A percentile compares a stretch with the other conserved stretches of the same genome.
Conservation (phyloP, 2,329 filamentous ascomycete genomes). For the Cytospora mali region DNA sequence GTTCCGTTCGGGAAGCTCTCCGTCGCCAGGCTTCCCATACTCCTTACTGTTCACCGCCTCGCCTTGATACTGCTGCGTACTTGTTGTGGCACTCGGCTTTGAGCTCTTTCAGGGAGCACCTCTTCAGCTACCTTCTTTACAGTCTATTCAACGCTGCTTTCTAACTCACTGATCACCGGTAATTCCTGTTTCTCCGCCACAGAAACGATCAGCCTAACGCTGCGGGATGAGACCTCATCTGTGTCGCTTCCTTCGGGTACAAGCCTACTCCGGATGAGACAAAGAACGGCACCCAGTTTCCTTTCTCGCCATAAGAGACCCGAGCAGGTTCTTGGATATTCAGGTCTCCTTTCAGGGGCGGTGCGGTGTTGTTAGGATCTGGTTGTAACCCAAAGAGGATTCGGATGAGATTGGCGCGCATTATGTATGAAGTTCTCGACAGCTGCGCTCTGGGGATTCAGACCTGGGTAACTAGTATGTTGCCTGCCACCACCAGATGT, state of each 20-base stretch:
- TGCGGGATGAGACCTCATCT: background rate
- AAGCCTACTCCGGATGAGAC: background rate
- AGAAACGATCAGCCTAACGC: background rate
- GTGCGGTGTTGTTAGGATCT: background rate
- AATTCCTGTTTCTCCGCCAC: background rate
- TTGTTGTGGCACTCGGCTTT: background rate
- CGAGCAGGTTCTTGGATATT: background rate
- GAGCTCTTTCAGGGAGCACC: background rate
- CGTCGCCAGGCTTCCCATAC: background rate
- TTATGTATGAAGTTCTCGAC: background rate
- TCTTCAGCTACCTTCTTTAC: background rate
- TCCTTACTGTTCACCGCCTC: background rate
- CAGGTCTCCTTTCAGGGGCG: background rate
- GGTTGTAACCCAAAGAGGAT: background rate
- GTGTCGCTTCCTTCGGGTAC: background rate
- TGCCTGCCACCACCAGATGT: background rate
- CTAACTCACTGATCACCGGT: background rate
- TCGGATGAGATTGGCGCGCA: background rate
- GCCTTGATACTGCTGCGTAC: background rate
- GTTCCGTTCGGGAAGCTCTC: slow-evolving; percentile 1
- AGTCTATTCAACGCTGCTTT: background rate
- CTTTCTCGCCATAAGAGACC: background rate
- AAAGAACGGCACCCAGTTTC: background rate
- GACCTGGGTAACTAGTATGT: background rate
- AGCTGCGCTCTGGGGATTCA: background rate